These are phyloP conservation scores for Nakazawaea ambrosiae DNA, from an alignment of 805 yeast genomes.

Conservation along the genomic window DNA sequence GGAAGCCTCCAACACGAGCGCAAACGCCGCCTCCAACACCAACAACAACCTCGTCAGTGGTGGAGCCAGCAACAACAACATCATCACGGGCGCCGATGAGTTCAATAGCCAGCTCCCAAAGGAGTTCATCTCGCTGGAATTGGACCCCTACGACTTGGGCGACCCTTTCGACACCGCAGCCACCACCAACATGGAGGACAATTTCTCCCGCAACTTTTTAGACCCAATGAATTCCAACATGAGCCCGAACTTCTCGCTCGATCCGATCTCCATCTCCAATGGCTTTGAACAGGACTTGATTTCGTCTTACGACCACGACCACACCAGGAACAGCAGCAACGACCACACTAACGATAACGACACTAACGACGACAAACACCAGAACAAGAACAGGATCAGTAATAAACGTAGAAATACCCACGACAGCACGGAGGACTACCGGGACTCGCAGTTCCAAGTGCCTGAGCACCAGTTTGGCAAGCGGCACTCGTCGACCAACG, in stretches of 20 bases:
- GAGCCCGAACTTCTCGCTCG: slow-evolving; percentile 5
- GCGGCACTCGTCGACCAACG: too few species aligned
- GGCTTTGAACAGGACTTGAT: slow-evolving; percentile 1
- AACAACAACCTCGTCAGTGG: not conserved
- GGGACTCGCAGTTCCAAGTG: not conserved
- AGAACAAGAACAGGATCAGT: too few species aligned
- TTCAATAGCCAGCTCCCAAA: not conserved
- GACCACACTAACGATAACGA: not conserved
- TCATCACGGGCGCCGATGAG: not conserved
- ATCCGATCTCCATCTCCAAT: slow-evolving; percentile 7
- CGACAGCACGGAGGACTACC: too few species aligned
- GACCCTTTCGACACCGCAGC: slow-evolving; percentile 8
- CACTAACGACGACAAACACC: not conserved
- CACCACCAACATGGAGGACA: slow-evolving; percentile 1
- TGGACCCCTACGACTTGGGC: slow-evolving; percentile 7
- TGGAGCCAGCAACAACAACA: not conserved
- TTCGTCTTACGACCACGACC: not conserved
- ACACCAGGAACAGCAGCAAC: not conserved
- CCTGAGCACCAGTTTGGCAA: not conserved
- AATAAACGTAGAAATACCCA: too few species aligned
- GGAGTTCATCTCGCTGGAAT: slow-evolving; percentile 5
- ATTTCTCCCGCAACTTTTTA: slow-evolving; percentile 3
- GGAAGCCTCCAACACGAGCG: not conserved
- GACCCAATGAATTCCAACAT: not conserved
- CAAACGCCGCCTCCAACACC: not conserved